These are phyloP conservation scores for Glarea lozoyensis DNA, from an alignment of 495 filamentous ascomycete species.

Conservation along the genomic window DNA sequence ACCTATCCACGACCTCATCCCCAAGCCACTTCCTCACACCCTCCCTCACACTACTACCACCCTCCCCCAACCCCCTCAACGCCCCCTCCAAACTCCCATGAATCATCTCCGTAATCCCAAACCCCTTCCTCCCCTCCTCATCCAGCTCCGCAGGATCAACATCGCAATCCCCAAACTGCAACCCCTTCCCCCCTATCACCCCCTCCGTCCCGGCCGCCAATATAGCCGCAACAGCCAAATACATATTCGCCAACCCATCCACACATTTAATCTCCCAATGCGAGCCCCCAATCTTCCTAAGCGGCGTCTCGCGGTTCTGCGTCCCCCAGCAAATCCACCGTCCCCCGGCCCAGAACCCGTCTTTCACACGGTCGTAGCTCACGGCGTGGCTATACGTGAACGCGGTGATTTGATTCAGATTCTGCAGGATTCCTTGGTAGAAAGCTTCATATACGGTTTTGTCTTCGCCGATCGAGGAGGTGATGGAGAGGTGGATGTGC, in stretches of 20 bases:
- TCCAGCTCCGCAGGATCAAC: slow-evolving; percentile 45
- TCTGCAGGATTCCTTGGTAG: slow-evolving; percentile 57
- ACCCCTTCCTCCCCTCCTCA: slow-evolving; percentile 34
- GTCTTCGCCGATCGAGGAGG: slow-evolving; percentile 26
- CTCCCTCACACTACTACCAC: too few relatives aligned
- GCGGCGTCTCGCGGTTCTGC: slow-evolving; percentile 62
- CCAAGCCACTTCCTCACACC: slow-evolving; percentile 39
- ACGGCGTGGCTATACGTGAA: slow-evolving; percentile 51
- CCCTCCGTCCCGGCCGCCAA: slow-evolving; percentile 59
- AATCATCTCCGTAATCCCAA: slow-evolving; percentile 45
- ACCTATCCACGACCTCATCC: slow-evolving; percentile 44
- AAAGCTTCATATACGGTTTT: slow-evolving; percentile 36
- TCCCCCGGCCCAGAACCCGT: slow-evolving; percentile 67
- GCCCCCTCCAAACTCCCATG: slow-evolving; percentile 45
- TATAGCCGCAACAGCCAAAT: slow-evolving; percentile 58
- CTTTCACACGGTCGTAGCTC: slow-evolving; percentile 54
- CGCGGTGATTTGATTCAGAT: slow-evolving; percentile 55
- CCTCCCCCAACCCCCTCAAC: slow-evolving; percentile 35
- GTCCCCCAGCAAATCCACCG: slow-evolving; percentile 69
- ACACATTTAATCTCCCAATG: slow-evolving; percentile 66
- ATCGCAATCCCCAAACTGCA: slow-evolving; percentile 47
- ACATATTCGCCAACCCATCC: slow-evolving; percentile 68
- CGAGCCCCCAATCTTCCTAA: slow-evolving; percentile 49
- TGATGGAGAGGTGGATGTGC: slow-evolving; percentile 61
- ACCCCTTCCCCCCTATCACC: slow-evolving; percentile 30